Conservation (phyloP, 83 land plant species). For the Picea engelmannii region DNA sequence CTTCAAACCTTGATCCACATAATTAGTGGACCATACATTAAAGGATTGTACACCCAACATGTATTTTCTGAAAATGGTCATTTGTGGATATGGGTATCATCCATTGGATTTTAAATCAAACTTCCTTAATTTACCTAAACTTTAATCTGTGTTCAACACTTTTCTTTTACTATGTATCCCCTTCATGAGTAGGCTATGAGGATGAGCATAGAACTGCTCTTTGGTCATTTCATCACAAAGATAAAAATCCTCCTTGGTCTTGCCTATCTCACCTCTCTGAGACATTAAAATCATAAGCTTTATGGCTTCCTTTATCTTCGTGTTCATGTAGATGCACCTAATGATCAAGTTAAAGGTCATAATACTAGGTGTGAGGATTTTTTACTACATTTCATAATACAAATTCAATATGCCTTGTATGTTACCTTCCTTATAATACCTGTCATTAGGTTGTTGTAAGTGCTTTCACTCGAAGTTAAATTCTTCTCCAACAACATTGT, state of each 20-base stretch:
- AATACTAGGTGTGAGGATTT: too few relatives aligned
- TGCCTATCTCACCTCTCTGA: slow-evolving; percentile 21
- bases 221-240: slow-evolving; percentile 33
- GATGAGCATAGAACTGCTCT: not conserved
- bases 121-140: not conserved
- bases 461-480: slow-evolving; percentile 43
- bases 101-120: not conserved
- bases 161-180: not conserved
- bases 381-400: not conserved
- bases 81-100: not conserved
- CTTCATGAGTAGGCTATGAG: not conserved
- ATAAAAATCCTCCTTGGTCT: slow-evolving; percentile 14
- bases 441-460: slow-evolving; percentile 43
- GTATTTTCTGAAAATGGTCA: too few relatives aligned
- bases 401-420: slow-evolving; percentile 38
- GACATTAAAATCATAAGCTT: slow-evolving; percentile 32
- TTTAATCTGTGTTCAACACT: not conserved
- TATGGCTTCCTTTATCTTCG: slow-evolving; percentile 39
- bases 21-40: not conserved
- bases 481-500: slow-evolving; percentile 54
- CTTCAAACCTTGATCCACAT: not conserved
- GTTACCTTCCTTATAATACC: slow-evolving; percentile 36
- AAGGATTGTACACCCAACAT: too few relatives aligned
- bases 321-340: slow-evolving; percentile 26
- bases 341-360: slow-evolving; percentile 12